These are phyloP conservation scores for Paramecium caudatum DNA, from an alignment of 73 alveolate genomes.

Conservation along the genomic window DNA sequence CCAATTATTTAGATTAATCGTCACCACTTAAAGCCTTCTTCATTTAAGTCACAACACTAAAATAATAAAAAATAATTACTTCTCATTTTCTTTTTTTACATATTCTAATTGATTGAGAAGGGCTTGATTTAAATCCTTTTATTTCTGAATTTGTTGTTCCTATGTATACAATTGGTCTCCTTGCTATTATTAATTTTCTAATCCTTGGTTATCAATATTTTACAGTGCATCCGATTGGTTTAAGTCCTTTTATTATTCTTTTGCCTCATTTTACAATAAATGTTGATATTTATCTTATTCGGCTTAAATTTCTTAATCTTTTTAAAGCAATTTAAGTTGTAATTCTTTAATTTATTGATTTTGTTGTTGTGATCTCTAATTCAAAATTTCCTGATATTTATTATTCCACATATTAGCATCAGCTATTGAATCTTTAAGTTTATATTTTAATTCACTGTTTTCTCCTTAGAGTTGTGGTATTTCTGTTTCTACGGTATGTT, in stretches of 20 bases:
- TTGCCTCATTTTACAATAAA: no score
- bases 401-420: conserved; percentile 41
- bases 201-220: no score
- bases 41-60: not conserved
- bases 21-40: conserved; percentile 38
- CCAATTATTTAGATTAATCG: not conserved
- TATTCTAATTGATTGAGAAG: not conserved
- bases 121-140: no score
- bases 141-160: no score
- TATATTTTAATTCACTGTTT: not conserved
- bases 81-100: not conserved
- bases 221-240: no score
- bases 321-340: no score
- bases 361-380: not conserved
- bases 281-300: no score
- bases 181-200: no score
- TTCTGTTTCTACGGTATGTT: not conserved
- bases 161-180: no score
- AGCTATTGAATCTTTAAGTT: not conserved
- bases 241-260: no score
- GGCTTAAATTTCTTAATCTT: no score
- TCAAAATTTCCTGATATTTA: conserved; percentile 15
- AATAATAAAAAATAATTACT: not conserved
- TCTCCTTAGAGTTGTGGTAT: conserved; percentile 12
- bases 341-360: not conserved